A percentile compares a stretch with the other conserved stretches of the same genome.
These are phyloP conservation scores for Boletus reticuloceps DNA, from an alignment of 768 basidiomycete genomes.

Conservation along the genomic window DNA sequence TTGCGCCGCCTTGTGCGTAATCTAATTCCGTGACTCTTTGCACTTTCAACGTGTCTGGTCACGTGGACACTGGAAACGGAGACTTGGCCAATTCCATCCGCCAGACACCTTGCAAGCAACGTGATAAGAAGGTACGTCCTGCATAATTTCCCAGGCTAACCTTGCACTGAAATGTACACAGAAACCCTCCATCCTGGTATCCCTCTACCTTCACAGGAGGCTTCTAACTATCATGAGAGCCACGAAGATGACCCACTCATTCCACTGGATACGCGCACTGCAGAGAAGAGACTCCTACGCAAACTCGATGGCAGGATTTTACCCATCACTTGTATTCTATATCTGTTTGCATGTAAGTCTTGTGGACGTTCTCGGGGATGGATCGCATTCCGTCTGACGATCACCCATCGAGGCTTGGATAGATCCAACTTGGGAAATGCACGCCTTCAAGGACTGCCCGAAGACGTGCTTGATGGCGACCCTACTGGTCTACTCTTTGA, in stretches of 20 bases:
- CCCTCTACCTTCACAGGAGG: conserved; percentile 3
- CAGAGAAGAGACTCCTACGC: conserved; percentile 54
- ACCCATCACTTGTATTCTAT: conserved; percentile 70
- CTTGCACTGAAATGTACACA: conserved; percentile 11
- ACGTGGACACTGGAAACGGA: too few species aligned
- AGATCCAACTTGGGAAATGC: conserved; percentile 81
- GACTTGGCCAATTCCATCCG: too few species aligned
- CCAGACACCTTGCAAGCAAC: too few species aligned
- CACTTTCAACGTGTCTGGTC: too few species aligned
- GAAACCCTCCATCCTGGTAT: conserved; percentile 8
- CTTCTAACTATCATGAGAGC: neutral
- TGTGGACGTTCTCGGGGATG: neutral
- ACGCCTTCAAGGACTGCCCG: conserved; percentile 64
- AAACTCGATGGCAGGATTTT: conserved; percentile 68
- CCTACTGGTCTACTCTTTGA: conserved; percentile 68
- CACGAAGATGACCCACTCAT: conserved; percentile 22
- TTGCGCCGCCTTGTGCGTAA: conserved; percentile 11
- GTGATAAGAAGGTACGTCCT: too few species aligned
- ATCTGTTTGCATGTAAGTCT: conserved; percentile 70
- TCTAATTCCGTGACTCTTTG: too few species aligned
- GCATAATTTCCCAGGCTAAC: neutral
- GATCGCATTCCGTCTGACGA: neutral
- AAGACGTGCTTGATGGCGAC: conserved; percentile 66
- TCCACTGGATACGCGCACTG: conserved; percentile 20
- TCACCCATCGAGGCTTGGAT: conserved; percentile 47